Percentiles rank a stretch among this genome's conserved stretches.
Evolutionary conservation across 495 filamentous ascomycete genomes (phyloP).

Genomic region (Aspergillus conjunctus): DNA sequence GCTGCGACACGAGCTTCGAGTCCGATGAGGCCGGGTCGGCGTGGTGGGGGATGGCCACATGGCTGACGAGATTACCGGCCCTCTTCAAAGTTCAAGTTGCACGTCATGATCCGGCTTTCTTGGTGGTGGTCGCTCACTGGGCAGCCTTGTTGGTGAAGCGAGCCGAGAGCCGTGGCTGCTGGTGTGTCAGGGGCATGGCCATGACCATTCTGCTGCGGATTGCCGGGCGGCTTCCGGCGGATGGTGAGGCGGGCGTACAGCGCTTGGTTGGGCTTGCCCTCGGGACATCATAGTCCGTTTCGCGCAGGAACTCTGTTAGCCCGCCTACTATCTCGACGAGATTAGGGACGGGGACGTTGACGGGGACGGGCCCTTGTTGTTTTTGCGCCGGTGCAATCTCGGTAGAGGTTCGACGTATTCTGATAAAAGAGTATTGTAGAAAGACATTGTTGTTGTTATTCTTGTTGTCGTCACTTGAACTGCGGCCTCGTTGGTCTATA

Average conservation of each 20-base stretch:
- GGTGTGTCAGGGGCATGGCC: slow-evolving; percentile 3
- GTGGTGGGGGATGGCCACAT: slow-evolving; percentile 8
- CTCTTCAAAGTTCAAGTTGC: slow-evolving; percentile 8
- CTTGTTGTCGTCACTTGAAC: too few species aligned
- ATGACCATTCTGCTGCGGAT: neutral
- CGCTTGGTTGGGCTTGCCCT: too few species aligned
- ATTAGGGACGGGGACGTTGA: neutral
- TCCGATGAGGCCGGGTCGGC: neutral
- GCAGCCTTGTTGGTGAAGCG: slow-evolving; percentile 7
- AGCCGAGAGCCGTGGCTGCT: slow-evolving; percentile 3
- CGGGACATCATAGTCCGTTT: too few species aligned
- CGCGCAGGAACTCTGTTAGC: neutral
- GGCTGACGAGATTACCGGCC: neutral
- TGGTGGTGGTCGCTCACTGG: slow-evolving; percentile 14
- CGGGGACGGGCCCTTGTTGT: too few species aligned
- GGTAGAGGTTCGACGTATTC: too few species aligned
- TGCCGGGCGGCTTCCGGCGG: neutral
- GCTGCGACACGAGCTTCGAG: slow-evolving; percentile 1
- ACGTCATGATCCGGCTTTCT: neutral
- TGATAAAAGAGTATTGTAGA: too few species aligned
- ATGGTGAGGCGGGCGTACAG: too few species aligned
- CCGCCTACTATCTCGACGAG: neutral
- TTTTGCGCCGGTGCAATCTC: too few species aligned
- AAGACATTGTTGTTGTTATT: too few species aligned
- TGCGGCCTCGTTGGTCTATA: too few species aligned